phyloP scores from a whole-genome alignment of 345 rosid genomes.

The Jatropha curcas region DNA sequence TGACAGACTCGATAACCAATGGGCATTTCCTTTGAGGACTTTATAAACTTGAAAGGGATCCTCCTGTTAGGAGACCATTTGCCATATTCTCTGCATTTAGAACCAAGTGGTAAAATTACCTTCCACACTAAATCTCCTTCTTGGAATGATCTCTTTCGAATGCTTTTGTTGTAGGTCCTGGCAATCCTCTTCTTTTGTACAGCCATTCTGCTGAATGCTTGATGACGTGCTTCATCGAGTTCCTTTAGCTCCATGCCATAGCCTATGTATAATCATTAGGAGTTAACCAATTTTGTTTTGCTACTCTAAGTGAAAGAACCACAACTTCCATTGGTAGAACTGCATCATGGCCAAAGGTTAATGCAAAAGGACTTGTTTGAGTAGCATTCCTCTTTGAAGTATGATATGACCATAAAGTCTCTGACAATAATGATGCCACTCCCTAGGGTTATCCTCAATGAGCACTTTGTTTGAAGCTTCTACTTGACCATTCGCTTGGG shows the following conservation, averaged over 20 bases:
- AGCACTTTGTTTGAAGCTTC: neutral
- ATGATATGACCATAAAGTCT: neutral
- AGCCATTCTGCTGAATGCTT: neutral
- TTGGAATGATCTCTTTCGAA: neutral
- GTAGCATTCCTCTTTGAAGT: neutral
- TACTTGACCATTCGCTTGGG: neutral
- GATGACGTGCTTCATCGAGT: neutral
- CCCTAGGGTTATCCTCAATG: neutral
- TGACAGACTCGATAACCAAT: neutral
- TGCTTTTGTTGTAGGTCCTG: neutral
- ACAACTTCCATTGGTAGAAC: neutral
- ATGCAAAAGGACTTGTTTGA: neutral
- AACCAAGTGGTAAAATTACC: neutral
- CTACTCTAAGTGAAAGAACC: neutral
- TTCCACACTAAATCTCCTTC: neutral
- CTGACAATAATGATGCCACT: neutral
- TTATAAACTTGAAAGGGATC: neutral
- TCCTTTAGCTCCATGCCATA: neutral
- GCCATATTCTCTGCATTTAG: neutral
- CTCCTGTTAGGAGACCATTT: slow-evolving; percentile 7
- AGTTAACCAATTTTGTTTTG: neutral
- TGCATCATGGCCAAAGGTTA: neutral
- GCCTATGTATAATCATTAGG: neutral
- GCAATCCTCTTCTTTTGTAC: neutral
- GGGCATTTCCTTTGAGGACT: neutral